Evolutionary conservation across 176 grass and related monocot species (phyloP), one percentile per base, ranked within the genome.

Genomic region (Eragrostis curvula): DNA sequence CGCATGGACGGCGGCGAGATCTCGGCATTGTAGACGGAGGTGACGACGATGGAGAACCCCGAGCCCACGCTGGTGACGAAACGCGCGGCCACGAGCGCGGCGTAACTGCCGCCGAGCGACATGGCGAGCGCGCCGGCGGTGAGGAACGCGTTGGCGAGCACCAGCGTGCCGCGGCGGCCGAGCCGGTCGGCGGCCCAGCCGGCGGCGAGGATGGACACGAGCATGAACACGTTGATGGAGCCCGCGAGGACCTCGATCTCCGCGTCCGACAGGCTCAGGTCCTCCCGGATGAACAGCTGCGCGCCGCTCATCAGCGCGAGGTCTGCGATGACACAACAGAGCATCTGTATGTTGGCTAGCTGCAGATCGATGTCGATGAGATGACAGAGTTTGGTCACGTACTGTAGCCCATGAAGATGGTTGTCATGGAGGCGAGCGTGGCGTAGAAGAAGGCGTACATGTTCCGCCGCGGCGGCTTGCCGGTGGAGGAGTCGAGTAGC

Each of bases 291-390:
- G 88, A 90, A 90, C 50, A 90, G 75, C 47, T 87, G 73, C 46
- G 88, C 88, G 12, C 84, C 88, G 75, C 88, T 87, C 84, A 90
- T 90, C 79, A 90, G 36, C 52, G 79, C 74, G 1, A 87, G 55
- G 52, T 90, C 88, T 90, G 65, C 69, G 8, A 21, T 2, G 3
- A 6, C 20, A 21, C 2, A 3, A 6, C 55, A 57, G 20, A 57
- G 20, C 21, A 8, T 10, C 20, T 8, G 20, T 23, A 20, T n/a
- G n/a, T n/a, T n/a, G n/a, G n/a, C n/a, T n/a, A 23, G 16, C 17
- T 6, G n/a, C 17, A 13, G 16, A 17, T 52, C 1, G 18, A 56
- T 18, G 4, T 1, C 18, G 25, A 63, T 15, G 28, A 20, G 15
- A 6, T 17, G 16, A 15, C 16, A 47, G 51, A 1, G 16, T 53